Evolutionary conservation across 2,329 filamentous ascomycete species (phyloP), one percentile per base, ranked within the genome.

Genomic region (Ilyonectria mors-panacis): DNA sequence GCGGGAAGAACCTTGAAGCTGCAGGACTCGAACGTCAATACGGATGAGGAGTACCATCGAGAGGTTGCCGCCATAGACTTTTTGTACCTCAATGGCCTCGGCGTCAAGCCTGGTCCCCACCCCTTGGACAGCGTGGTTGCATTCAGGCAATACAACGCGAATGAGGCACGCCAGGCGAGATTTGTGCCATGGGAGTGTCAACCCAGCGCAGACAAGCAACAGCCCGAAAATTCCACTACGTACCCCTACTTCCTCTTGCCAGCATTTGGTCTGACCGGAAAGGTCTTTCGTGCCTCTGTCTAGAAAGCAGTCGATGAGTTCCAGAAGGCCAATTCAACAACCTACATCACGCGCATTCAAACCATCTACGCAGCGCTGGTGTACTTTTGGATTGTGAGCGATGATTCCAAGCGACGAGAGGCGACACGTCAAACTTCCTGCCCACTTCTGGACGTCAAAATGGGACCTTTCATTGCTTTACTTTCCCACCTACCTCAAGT

Each of bases 381-480:
- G 2, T 63, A 57, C 45, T 58, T 66, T 7, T 66, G 59, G 64
- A 48, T 63, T 13, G 42, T 15, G 19, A 30, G 3, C 2, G 19
- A 28, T 21, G 9, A 2, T 6, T 0, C 7, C 0, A 47, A 28
- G 28, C 47, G 33, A 47, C 17, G 6, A 21, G 59, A 51, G 23
- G 19, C 51, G 1, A 4, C 0, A 7, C 33, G 23, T 12, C 13
- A 17, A 9, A 3, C 17, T n/a, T 9, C 5, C 39, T 1, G 3
- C 4, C 3, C 4, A 1, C 5, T 45, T 19, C 1, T 10, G 0
- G 13, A 30, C 1, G n/a, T 63, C 19, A 6, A 21, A 10, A 21
- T 58, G 5, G 53, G 53, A 1, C 5, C 33, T 9, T 66, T 66
- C 17, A 45, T 66, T 13, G 59, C 55, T 19, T 19, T 68, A 62